Conservation (phyloP, 176 grass and related monocot genomes). For the Puya raimondii region DNA sequence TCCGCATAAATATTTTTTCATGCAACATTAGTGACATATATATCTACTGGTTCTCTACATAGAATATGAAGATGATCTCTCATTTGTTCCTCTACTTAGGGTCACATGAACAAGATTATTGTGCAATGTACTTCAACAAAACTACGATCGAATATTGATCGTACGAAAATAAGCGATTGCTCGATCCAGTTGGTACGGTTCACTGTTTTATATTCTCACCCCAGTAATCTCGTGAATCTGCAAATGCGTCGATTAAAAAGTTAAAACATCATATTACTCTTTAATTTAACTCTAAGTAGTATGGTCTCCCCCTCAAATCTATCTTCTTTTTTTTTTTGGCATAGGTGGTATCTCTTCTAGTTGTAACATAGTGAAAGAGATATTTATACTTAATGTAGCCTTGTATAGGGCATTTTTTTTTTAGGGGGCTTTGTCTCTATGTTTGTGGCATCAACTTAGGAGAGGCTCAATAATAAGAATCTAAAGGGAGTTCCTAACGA, state of each 20-base stretch:
- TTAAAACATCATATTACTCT: too few species aligned
- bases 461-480: background rate
- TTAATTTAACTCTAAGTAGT: constrained; percentile 13
- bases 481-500: background rate
- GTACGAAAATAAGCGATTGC: too few species aligned
- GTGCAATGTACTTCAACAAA: too few species aligned
- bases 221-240: constrained; percentile 11
- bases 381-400: constrained; percentile 1
- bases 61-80: too few species aligned
- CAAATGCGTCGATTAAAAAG: background rate
- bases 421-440: constrained; percentile 8
- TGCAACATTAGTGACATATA: too few species aligned
- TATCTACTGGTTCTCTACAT: too few species aligned
- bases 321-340: background rate
- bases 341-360: background rate
- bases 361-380: background rate
- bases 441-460: constrained; percentile 12
- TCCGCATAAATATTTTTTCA: too few species aligned
- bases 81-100: too few species aligned
- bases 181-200: background rate
- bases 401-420: background rate
- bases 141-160: too few species aligned
- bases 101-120: too few species aligned
- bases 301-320: background rate
- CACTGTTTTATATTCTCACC: background rate